Evolutionary conservation across 345 rosid genomes (phyloP).

Genomic region (Eucalyptus viminalis): DNA sequence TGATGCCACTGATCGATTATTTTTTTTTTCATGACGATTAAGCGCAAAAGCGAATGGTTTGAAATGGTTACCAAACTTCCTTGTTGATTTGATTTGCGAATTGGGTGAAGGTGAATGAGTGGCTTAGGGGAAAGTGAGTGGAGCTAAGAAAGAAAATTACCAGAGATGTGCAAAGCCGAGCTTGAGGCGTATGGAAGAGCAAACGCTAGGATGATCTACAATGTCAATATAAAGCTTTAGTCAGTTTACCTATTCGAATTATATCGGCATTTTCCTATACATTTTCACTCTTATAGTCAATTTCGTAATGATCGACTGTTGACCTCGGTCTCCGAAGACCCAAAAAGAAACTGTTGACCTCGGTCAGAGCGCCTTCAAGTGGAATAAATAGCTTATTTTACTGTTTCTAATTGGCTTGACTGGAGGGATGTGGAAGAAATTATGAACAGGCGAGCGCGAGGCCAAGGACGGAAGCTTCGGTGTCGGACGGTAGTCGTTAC

Average conservation of each 20-base stretch:
- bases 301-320: background rate
- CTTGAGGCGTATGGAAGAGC: slow-evolving; percentile 34
- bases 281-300: background rate
- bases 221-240: slow-evolving; percentile 30
- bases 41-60: background rate
- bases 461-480: background rate
- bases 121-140: slow-evolving; percentile 31
- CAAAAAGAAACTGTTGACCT: background rate
- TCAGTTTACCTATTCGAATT: background rate
- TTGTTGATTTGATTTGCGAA: background rate
- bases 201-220: slow-evolving; percentile 49
- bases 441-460: background rate
- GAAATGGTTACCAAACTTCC: background rate
- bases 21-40: background rate
- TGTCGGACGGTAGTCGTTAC: background rate
- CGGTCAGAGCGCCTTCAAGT: background rate
- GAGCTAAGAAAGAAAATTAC: background rate
- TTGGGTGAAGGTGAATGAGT: slow-evolving; percentile 50
- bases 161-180: slow-evolving; percentile 21
- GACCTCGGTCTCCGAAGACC: background rate
- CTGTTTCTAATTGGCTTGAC: background rate
- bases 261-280: background rate
- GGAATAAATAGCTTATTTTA: too few species aligned
- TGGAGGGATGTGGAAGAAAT: background rate
- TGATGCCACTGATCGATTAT: background rate